Percentiles rank a stretch among this genome's conserved stretches.
Conservation (phyloP, 106 monocot genomes). For the Apostasia shenzhenica region DNA sequence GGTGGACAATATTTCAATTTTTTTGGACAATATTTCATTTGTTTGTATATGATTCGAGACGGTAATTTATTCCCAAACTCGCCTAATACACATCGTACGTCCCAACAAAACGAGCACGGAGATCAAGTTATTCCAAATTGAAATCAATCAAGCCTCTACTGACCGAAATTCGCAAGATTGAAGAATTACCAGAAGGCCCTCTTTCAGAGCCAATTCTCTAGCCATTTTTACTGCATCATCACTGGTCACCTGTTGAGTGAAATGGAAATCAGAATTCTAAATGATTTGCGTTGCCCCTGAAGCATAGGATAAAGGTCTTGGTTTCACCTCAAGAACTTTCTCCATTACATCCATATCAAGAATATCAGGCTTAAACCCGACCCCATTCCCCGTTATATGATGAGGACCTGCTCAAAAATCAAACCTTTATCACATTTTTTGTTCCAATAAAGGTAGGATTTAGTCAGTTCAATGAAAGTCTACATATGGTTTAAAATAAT, state of each 20-base stretch:
- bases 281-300: not conserved
- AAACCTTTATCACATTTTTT: no score
- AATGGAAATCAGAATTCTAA: not conserved
- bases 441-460: no score
- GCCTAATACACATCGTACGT: no score
- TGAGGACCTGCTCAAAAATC: constrained; percentile 57
- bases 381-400: constrained; percentile 88
- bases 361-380: constrained; percentile 90
- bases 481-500: no score
- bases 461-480: no score
- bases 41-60: no score
- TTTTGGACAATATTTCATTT: no score
- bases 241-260: constrained; percentile 54
- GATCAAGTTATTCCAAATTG: no score
- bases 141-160: no score
- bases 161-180: not conserved
- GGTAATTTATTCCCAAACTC: no score
- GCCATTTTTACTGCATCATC: constrained; percentile 99
- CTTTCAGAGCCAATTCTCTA: constrained; percentile 78
- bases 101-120: no score
- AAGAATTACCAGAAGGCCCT: constrained; percentile 78
- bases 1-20: no score
- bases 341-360: constrained; percentile 98
- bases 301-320: not conserved
- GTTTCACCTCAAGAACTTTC: constrained; percentile 73